Conservation (phyloP, 805 yeast species). For the Starmerella vitae region DNA sequence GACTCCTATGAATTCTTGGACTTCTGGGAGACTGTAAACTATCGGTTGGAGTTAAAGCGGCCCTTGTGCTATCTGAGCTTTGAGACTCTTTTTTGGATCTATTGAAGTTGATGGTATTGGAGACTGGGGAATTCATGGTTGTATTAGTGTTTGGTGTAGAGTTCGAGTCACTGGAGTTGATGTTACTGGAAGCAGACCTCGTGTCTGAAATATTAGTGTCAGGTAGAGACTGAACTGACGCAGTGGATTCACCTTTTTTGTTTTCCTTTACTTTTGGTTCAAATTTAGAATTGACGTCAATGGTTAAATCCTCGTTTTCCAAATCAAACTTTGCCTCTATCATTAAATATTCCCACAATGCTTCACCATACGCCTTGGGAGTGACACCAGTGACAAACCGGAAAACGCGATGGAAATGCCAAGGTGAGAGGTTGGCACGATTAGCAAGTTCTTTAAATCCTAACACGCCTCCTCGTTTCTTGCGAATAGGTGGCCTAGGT, state of each 20-base stretch:
- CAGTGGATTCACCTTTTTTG: constrained; percentile 3
- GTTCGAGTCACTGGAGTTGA: constrained; percentile 2
- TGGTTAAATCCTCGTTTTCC: constrained; percentile 17
- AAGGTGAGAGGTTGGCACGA: constrained; percentile 67
- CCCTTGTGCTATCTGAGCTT: background rate
- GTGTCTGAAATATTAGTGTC: background rate
- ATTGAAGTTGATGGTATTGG: background rate
- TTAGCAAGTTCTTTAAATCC: constrained; percentile 77
- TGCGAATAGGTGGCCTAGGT: constrained; percentile 23
- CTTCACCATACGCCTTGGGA: constrained; percentile 79
- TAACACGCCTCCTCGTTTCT: constrained; percentile 29
- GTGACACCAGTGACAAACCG: constrained; percentile 75
- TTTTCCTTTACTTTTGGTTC: constrained; percentile 2
- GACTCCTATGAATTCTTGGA: too few species aligned
- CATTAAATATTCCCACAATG: constrained; percentile 38
- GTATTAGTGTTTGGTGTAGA: too few species aligned
- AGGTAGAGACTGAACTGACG: constrained; percentile 7
- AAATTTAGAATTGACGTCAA: too few species aligned
- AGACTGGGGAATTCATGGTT: background rate
- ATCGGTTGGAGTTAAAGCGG: too few species aligned
- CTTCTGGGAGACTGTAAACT: too few species aligned
- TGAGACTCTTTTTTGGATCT: too few species aligned
- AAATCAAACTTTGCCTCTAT: constrained; percentile 20
- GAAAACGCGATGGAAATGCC: constrained; percentile 90
- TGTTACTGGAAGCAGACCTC: background rate